Evolutionary conservation across 2,329 filamentous ascomycete species (phyloP), one percentile per base, ranked within the genome.

Genomic region (Aspergillus novofumigatus): DNA sequence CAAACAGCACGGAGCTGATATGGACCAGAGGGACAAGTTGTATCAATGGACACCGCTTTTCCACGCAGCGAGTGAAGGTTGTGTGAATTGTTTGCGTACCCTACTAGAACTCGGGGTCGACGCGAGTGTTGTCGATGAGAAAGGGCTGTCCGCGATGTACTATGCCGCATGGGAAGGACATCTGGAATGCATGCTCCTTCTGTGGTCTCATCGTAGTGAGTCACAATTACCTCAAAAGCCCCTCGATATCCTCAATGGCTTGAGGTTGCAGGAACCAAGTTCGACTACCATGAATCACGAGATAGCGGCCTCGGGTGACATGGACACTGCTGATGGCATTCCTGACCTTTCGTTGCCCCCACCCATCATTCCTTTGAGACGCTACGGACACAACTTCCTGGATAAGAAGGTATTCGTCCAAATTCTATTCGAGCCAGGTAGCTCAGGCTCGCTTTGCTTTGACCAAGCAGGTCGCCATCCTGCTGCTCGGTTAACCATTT

Each of bases 121-220:
- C 66, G 84, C 89, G 1, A 87, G 87, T 62, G 89, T 92, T 54
- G 77, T 91, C 47, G 94, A 99, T 69, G 94, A 99, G 75, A 99
- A 97, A 71, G 88, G 87, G 17, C 82, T 97, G 3, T 91, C 92
- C 2, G 92, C 94, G 28, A 92, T 97, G 87, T 99, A 99, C 75
- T 99, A 99, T 74, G 94, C 94, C 14, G 93, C 92, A 0, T 99
- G 94, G 94, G 94, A 99, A 77, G 94, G 94, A 0, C 91, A 97
- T 70, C 77, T 97, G 54, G 89, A 93, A 68, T 97, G 94, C 77
- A 96, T 99, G 90, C 87, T 88, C 67, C 81, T 97, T 7, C 83
- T 99, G 32, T 79, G 79, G 72, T 73, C 74, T n/a, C 71, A 70
- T 52, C 67, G 69, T 3, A 59, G 58, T 35, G 56, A 68, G 29